Conservation (phyloP, 106 monocot species). For the Xerophyta viscosa region DNA sequence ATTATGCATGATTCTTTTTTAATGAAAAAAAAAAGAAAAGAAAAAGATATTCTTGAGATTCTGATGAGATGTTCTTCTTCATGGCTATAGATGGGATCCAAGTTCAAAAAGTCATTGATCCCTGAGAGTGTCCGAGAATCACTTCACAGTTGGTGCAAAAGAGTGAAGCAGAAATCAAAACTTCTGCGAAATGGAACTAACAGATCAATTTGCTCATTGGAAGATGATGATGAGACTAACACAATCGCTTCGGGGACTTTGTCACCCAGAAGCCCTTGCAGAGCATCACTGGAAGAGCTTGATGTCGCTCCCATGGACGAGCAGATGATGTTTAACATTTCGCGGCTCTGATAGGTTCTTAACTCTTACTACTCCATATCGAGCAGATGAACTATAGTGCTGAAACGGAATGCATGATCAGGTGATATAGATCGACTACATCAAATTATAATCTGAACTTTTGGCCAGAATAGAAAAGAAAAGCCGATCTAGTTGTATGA, state of each 20-base stretch:
- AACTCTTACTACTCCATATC: not conserved
- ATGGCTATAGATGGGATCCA: constrained; percentile 74
- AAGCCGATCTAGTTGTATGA: too few relatives aligned
- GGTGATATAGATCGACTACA: too few relatives aligned
- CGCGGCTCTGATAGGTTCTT: constrained; percentile 1
- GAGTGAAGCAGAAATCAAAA: constrained; percentile 44
- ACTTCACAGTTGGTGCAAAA: constrained; percentile 83
- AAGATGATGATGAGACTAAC: constrained; percentile 49
- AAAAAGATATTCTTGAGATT: not conserved
- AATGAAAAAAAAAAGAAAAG: too few relatives aligned
- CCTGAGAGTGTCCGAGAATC: constrained; percentile 71
- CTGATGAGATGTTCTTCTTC: not conserved
- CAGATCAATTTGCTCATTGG: constrained; percentile 56
- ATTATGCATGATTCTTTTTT: too few relatives aligned
- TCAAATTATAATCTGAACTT: too few relatives aligned
- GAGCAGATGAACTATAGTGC: too few relatives aligned
- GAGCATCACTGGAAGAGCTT: constrained; percentile 37
- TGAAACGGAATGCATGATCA: too few relatives aligned
- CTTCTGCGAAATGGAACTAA: constrained; percentile 23
- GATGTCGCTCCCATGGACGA: constrained; percentile 14
- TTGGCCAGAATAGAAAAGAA: too few relatives aligned
- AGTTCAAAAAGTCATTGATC: constrained; percentile 69
- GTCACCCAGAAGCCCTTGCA: constrained; percentile 35
- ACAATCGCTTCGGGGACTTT: constrained; percentile 48
- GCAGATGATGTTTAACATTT: constrained; percentile 5